Base-by-base conservation (phyloP, 345 rosid genomes). In the Abelmoschus esculentus region DNA sequence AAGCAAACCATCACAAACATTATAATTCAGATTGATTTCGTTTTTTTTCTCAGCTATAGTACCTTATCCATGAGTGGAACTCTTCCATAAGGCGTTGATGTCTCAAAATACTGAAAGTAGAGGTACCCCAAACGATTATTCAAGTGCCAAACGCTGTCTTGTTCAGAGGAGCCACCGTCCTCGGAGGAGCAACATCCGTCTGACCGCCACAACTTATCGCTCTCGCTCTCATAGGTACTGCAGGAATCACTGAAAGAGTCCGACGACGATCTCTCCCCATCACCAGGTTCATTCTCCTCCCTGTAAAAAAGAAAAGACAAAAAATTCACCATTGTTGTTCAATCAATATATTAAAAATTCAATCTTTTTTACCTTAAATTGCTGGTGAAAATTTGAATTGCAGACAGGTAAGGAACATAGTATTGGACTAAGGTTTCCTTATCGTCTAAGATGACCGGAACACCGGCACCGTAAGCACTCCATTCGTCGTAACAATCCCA, bases 1-100 rank as follows among this genome's bases (percentile, higher is more conserved):
- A 38, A 7, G 9, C 42, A 38, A 7, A 7, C 42, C 10, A 38
- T 38, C 42, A 7, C 2, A 38, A 7, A 38, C 42, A 38, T 7
- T 38, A 38, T 1, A 7, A 7, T 38, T 38, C 42, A 9, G 42
- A 38, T 38, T 2, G 42, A 38, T 38, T 38, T 38, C 42, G 42
- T 38, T 38, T 7, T 38, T 38, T 38, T 7, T 22, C 26, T 38
- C 42, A 38, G 42, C 42, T 9, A 38, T 38, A 38, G 42, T 79
- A 95, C 99, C 99, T 95, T 91, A 78, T 95, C 99, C 96, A 86
- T 88, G 78, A 95, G 89, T 74, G 99, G 99, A 89, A 87, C 83
- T 52, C 56, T n/a, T 52, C 22, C 56, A 17, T n/a, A 52, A 52
- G 56, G 56, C 8, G 56, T 52, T 7, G 56, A 52, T 52, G 86